Conservation (phyloP, 495 filamentous ascomycete species). For the Aspergillus asperescens region DNA sequence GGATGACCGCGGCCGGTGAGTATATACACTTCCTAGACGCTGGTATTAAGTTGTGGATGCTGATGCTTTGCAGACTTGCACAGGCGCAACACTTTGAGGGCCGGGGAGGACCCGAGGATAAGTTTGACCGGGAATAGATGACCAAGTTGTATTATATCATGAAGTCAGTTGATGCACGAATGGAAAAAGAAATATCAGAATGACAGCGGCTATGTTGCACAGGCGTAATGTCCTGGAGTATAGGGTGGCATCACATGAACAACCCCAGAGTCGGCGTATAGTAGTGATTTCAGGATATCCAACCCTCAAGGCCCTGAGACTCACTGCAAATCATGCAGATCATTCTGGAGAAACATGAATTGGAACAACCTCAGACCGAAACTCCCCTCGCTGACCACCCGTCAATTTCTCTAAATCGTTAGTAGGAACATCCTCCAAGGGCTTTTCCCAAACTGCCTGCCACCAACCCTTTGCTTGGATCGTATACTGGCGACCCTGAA, state of each 20-base stretch:
- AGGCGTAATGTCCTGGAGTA: too few relatives aligned
- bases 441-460: slow-evolving; percentile 29
- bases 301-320: too few relatives aligned
- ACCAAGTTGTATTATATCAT: slow-evolving; percentile 1
- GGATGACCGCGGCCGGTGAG: slow-evolving; percentile 42
- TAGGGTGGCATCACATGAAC: too few relatives aligned
- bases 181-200: neutral
- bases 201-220: too few relatives aligned
- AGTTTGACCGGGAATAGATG: slow-evolving; percentile 28
- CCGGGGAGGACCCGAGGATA: slow-evolving; percentile 47
- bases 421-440: slow-evolving; percentile 18
- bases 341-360: neutral
- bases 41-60: neutral
- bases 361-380: slow-evolving; percentile 21
- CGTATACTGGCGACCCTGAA: slow-evolving; percentile 24
- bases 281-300: too few relatives aligned
- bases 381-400: slow-evolving; percentile 19
- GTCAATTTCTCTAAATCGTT: slow-evolving; percentile 17
- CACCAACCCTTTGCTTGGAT: slow-evolving; percentile 29
- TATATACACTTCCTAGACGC: too few relatives aligned
- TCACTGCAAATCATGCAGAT: too few relatives aligned
- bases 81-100: slow-evolving; percentile 49
- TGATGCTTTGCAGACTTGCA: slow-evolving; percentile 31
- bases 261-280: too few relatives aligned
- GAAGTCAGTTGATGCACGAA: neutral